Conservation (phyloP, 164 flowering plant species). For the Chimonanthus praecox region DNA sequence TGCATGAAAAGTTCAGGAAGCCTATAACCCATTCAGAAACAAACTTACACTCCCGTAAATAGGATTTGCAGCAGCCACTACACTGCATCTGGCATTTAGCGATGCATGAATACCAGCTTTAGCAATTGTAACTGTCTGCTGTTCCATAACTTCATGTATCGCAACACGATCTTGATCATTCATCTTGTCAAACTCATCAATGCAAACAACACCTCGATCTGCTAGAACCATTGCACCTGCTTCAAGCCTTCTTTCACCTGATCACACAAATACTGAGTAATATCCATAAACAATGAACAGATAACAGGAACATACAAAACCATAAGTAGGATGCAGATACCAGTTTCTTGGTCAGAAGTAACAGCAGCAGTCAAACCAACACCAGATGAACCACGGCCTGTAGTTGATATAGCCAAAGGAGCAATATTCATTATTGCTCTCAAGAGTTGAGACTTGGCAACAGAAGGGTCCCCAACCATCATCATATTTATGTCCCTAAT, state of each 20-base stretch:
- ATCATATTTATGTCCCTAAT: slow-evolving; percentile 97
- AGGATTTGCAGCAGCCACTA: slow-evolving; percentile 99
- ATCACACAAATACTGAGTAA: not conserved
- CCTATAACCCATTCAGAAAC: not conserved
- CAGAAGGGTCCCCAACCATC: slow-evolving; percentile 99
- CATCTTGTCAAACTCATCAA: slow-evolving; percentile 99
- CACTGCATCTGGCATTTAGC: slow-evolving; percentile 97
- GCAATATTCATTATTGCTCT: slow-evolving; percentile 98
- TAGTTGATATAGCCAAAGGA: slow-evolving; percentile 97
- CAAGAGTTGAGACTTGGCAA: slow-evolving; percentile 95
- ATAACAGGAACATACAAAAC: not conserved
- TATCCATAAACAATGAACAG: not conserved
- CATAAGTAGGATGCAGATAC: slow-evolving; percentile 24
- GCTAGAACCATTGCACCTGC: slow-evolving; percentile 99
- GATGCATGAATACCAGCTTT: slow-evolving; percentile 99
- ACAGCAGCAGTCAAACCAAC: slow-evolving; percentile 99
- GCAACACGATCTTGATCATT: slow-evolving; percentile 98
- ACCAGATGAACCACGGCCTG: slow-evolving; percentile 99
- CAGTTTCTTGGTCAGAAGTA: slow-evolving; percentile 98
- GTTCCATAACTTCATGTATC: slow-evolving; percentile 99
- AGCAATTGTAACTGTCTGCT: slow-evolving; percentile 99
- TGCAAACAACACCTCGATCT: slow-evolving; percentile 94
- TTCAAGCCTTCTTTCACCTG: slow-evolving; percentile 97
- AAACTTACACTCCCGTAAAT: slow-evolving; percentile 95
- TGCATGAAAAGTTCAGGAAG: not conserved